These are phyloP conservation scores for Bertia moriformis DNA, from an alignment of 2,329 filamentous ascomycete species.

Conservation along the genomic window DNA sequence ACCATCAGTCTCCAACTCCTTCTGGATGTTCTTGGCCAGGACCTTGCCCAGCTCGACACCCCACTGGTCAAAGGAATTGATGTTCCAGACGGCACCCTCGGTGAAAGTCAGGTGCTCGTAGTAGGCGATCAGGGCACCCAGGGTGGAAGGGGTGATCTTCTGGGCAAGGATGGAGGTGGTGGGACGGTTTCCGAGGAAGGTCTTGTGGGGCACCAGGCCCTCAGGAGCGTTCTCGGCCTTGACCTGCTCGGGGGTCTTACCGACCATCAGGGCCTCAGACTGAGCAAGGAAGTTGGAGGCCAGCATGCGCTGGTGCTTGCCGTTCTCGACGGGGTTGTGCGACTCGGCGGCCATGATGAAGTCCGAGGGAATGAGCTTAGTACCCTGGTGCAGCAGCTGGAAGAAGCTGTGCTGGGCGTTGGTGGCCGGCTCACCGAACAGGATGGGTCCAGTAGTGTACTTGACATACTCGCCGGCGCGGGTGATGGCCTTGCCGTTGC, in stretches of 20 bases:
- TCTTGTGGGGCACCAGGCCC: constrained; percentile 88
- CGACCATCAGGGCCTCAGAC: constrained; percentile 79
- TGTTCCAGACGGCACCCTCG: constrained; percentile 96
- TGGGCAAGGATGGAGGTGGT: constrained; percentile 86
- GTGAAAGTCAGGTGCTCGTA: constrained; percentile 98
- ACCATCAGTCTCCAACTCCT: constrained; percentile 69
- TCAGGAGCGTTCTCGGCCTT: constrained; percentile 61
- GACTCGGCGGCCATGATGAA: constrained; percentile 94
- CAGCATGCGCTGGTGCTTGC: constrained; percentile 93
- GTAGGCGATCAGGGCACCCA: constrained; percentile 92
- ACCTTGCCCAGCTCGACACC: constrained; percentile 96
- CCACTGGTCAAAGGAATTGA: constrained; percentile 99
- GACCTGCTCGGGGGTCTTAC: constrained; percentile 70
- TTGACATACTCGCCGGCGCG: constrained; percentile 79
- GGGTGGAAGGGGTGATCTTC: constrained; percentile 82
- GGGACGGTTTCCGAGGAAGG: constrained; percentile 92
- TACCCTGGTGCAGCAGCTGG: constrained; percentile 97
- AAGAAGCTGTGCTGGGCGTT: constrained; percentile 99
- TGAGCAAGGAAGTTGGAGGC: constrained; percentile 86
- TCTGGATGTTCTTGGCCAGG: constrained; percentile 78
- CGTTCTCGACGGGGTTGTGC: constrained; percentile 85
- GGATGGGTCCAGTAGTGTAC: constrained; percentile 89
- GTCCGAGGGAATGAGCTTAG: constrained; percentile 94
- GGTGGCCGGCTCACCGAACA: constrained; percentile 96
- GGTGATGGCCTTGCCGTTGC: constrained; percentile 94